Percentiles rank a stretch among this genome's conserved stretches.
These are phyloP conservation scores for Fusarium sp. DNA, from an alignment of 2,329 filamentous ascomycete genomes.

Conservation along the genomic window DNA sequence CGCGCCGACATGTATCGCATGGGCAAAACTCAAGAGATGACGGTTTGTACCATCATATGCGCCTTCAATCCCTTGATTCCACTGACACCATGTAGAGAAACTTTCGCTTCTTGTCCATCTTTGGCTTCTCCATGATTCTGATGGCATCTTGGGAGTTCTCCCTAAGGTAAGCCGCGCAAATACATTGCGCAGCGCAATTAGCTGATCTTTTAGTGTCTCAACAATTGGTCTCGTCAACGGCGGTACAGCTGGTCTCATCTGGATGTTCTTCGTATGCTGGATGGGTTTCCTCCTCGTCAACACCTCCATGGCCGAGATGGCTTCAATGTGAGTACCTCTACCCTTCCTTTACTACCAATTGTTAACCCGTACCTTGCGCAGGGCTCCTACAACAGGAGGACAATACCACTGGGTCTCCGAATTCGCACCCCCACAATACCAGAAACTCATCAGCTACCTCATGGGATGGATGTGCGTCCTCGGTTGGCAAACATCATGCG, in stretches of 20 bases:
- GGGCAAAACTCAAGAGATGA: slow-evolving; percentile 42
- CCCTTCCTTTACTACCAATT: fast-evolving
- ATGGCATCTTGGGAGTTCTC: slow-evolving; percentile 60
- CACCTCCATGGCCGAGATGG: slow-evolving; percentile 62
- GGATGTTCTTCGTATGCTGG: slow-evolving; percentile 56
- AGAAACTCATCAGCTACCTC: slow-evolving; percentile 67
- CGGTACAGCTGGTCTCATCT: slow-evolving; percentile 61
- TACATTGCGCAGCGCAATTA: fast-evolving
- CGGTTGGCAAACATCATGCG: slow-evolving; percentile 59
- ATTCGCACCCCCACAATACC: slow-evolving; percentile 60
- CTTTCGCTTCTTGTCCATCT: slow-evolving; percentile 60
- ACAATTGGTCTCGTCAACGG: slow-evolving; percentile 54
- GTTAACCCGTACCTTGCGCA: slow-evolving; percentile 1
- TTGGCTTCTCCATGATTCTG: slow-evolving; percentile 61
- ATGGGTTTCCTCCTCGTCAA: slow-evolving; percentile 55
- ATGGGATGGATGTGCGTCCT: slow-evolving; percentile 60
- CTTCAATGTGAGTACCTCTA: slow-evolving; percentile 54
- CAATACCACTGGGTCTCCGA: slow-evolving; percentile 71
- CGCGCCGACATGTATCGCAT: slow-evolving; percentile 44
- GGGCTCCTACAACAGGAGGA: slow-evolving; percentile 66
- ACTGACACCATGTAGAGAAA: slow-evolving; percentile 50
- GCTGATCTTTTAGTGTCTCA: slow-evolving; percentile 22
- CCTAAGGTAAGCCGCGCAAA: slow-evolving; percentile 46
- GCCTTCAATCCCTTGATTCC: fast-evolving
- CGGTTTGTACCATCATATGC: slow-evolving; percentile 11